Evolutionary conservation across 2,329 filamentous ascomycete species (phyloP), one percentile per base, ranked within the genome.

Genomic region (Aspergillus sp.): DNA sequence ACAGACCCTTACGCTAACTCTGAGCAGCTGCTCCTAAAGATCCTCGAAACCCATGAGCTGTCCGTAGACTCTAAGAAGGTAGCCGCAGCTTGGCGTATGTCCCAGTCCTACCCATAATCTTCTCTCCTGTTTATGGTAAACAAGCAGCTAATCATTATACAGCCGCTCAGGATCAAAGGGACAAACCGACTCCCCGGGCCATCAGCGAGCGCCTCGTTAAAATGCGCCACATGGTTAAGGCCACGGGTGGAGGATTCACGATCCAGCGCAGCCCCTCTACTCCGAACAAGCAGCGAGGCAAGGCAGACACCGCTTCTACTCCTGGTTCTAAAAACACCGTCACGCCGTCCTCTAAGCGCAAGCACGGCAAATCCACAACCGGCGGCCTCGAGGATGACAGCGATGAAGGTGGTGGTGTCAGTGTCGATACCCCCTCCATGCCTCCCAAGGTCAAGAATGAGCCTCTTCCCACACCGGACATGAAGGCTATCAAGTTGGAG

Each of bases 11-110:
- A 38, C 7, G 46, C 42, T 28, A 10, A 7, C 29, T 46, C 19
- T 30, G 5, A 34, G 12, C 32, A 71, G 68, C 61, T 72, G 5
- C 57, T 72, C 0, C 48, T 69, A 1, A 70, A 68, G 30, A 67
- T 71, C 29, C 51, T 72, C 1, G 64, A 70, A 42, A 68, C 63
- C 7, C 66, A 68, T 27, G 53, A 67, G 0, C 29, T 72, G 2
- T 57, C 45, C 3, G 57, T 70, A 5, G 63, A 71, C 46, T 51
- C 55, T 8, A 61, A 57, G 19, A 60, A 56, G 5, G 59, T 71
- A 4, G 59, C 67, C 2, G 59, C 56, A 3, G 59, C 62, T 28
- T 72, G 69, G 69, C 65, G 67, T 70, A 63, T 32, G 8, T 32
- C 19, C 19, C 19, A 54, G 66, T 60, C 3, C 12, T 28, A 19